Base-by-base conservation (phyloP, 2,329 filamentous ascomycete genomes). In the Phyllachora maydis region DNA sequence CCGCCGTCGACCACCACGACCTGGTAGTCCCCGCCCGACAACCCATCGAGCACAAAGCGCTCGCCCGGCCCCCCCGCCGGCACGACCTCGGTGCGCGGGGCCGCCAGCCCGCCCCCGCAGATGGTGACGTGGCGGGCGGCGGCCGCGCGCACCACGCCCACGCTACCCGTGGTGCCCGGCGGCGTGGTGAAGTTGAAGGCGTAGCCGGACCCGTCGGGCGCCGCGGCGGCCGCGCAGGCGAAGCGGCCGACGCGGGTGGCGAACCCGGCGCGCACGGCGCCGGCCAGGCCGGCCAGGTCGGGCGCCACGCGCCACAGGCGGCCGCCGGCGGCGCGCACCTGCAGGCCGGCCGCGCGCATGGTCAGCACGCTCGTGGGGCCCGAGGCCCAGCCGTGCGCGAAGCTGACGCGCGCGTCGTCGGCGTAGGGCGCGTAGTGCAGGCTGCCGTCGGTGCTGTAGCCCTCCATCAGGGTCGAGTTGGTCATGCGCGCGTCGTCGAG, bases 401-500 rank as follows among this genome's bases (percentile, higher is more conserved):
- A 54, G 2, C 41, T 49, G 11, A 59, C 50, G 0, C 55, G 41
- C 1, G 54, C 42, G 25, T 58, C 52, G 29, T 59, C 56, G 1
- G 31, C 32, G 29, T 62, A 62, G 0, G 54, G 51, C 3, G 54
- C 49, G 24, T 63, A 61, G 28, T 54, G 50, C 11, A 61, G 34
- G 3, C 41, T 38, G 2, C 58, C 58, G 16, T 51, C 45, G 0
- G 45, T 48, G 2, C 44, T 39, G 25, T 59, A 61, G 0, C 58
- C 57, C 33, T 62, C 58, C 25, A 59, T 54, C 23, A 60, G 59
- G 0, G 55, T 59, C 0, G 44, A 50, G 22, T 61, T 56, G 2
- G 57, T 64, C 53, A 61, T 59, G 17, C 54, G 45, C 0, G 54
- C 48, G 26, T 60, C 52, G 10, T 60, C 45, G 4, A 65, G 49